Evolutionary conservation across 2,329 filamentous ascomycete species (phyloP), one percentile per base, ranked within the genome.

Genomic region (Fusarium staphyleae): DNA sequence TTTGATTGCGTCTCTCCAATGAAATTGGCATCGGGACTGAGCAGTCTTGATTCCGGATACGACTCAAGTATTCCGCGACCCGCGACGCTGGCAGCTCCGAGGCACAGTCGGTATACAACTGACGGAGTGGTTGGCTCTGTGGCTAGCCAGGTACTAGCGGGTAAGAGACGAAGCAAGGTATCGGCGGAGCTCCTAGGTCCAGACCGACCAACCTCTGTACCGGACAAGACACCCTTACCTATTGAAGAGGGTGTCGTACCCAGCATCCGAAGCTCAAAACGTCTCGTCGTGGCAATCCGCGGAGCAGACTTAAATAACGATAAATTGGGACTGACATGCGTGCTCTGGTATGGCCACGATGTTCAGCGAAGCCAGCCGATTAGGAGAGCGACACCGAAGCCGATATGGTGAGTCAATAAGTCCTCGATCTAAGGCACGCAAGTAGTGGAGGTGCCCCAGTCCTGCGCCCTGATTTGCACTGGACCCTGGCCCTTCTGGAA

Each of bases 41-140:
- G 56, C 36, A 67, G 65, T 29, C 59, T 67, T 34, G 65, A 67
- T 55, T 67, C 65, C 22, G 65, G 65, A 39, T 67, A 67, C 36
- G 63, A 65, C 43, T 67, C 65, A 14, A 56, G 53, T 18, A 55
- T 66, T 33, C 59, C 65, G 12, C 57, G 58, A 9, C 65, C 65
- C 24, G 57, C 51, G 32, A 57, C 54, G 30, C 44, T 67, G 48
- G 50, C 54, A 45, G 45, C 48, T 41, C 46, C 52, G 19, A 67
- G 55, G 32, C 56, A 45, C 8, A 47, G 40, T 15, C 58, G 63
- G 34, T 42, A 63, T 48, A 60, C 55, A 11, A 45, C 52, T 30
- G 65, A 67, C 26, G 54, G 52, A 7, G 18, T 49, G 15, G 43
- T 51, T 40, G 55, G 45, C 11, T 55, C 52, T 35, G 30, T 63